phyloP scores from a whole-genome alignment of 805 yeast species.

The Wickerhamiella shivajii region DNA sequence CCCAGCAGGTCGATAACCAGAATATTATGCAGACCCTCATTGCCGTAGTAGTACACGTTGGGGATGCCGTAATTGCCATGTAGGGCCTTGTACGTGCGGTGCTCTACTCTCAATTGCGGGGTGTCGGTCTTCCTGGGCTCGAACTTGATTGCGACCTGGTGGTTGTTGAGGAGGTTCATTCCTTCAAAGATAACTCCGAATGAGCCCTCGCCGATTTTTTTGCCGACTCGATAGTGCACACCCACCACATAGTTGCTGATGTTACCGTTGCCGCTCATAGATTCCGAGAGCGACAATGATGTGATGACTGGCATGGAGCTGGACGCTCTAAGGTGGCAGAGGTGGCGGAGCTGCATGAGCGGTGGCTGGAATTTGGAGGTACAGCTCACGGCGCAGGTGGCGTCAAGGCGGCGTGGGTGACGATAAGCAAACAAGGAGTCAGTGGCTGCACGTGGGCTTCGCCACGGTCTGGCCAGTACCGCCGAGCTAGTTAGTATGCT shows the following conservation, averaged over 20 bases:
- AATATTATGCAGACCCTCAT: conserved; percentile 93
- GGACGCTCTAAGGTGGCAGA: too few species aligned
- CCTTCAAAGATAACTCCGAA: conserved; percentile 98
- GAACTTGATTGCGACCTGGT: conserved; percentile 91
- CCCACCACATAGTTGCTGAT: conserved; percentile 57
- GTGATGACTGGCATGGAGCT: too few species aligned
- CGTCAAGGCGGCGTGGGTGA: too few species aligned
- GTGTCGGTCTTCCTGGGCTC: conserved; percentile 93
- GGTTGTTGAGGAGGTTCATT: conserved; percentile 75
- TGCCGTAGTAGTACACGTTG: conserved; percentile 95
- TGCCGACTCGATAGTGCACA: conserved; percentile 90
- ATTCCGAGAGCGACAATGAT: too few species aligned
- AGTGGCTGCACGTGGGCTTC: too few species aligned
- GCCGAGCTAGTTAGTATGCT: neutral
- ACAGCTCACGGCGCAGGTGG: too few species aligned
- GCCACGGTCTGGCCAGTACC: too few species aligned
- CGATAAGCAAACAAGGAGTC: too few species aligned
- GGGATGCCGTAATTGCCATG: conserved; percentile 80
- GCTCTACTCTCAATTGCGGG: conserved; percentile 93
- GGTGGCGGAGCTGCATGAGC: too few species aligned
- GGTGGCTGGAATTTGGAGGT: too few species aligned
- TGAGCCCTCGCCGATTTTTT: conserved; percentile 96
- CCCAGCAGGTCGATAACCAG: conserved; percentile 89
- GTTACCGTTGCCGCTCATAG: conserved; percentile 8
- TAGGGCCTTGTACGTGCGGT: conserved; percentile 81